Evolutionary conservation across 2,329 filamentous ascomycete genomes (phyloP).

Genomic region (Fusarium transvaalense): DNA sequence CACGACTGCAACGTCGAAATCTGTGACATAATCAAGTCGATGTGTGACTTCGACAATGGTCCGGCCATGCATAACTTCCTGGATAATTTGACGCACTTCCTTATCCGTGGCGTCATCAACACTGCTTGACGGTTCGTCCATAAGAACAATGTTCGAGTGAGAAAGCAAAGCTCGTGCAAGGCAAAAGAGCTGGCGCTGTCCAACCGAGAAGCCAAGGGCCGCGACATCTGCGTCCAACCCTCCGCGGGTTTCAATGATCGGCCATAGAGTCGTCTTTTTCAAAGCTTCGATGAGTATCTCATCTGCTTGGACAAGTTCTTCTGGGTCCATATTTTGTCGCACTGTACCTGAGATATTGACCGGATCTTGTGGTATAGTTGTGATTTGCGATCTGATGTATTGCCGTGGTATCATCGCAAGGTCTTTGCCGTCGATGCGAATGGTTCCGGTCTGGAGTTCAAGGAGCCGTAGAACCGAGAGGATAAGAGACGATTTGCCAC

Average conservation of each 20-base stretch:
- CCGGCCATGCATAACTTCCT: slow-evolving; percentile 37
- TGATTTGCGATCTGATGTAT: slow-evolving; percentile 58
- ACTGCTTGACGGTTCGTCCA: slow-evolving; percentile 53
- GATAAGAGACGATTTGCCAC: slow-evolving; percentile 64
- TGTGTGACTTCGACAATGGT: slow-evolving; percentile 52
- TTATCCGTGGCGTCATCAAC: slow-evolving; percentile 49
- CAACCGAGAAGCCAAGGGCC: slow-evolving; percentile 55
- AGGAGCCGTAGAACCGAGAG: slow-evolving; percentile 62
- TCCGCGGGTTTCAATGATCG: slow-evolving; percentile 53
- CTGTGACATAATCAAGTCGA: slow-evolving; percentile 46
- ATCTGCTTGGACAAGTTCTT: slow-evolving; percentile 50
- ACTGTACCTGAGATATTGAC: slow-evolving; percentile 60
- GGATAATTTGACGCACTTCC: slow-evolving; percentile 42
- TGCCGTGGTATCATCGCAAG: slow-evolving; percentile 57
- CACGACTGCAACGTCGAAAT: slow-evolving; percentile 49
- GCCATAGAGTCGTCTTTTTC: slow-evolving; percentile 58
- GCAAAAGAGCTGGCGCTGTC: slow-evolving; percentile 62
- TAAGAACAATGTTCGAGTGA: slow-evolving; percentile 47
- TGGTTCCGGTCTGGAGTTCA: slow-evolving; percentile 54
- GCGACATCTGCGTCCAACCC: slow-evolving; percentile 55
- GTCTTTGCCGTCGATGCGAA: slow-evolving; percentile 60
- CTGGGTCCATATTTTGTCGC: slow-evolving; percentile 62
- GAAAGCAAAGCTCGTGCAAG: slow-evolving; percentile 60
- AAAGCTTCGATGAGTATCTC: slow-evolving; percentile 58
- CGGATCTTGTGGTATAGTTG: slow-evolving; percentile 63